phyloP scores from a whole-genome alignment of 2,329 filamentous ascomycete species.

The Pseudogymnoascus sp. region DNA sequence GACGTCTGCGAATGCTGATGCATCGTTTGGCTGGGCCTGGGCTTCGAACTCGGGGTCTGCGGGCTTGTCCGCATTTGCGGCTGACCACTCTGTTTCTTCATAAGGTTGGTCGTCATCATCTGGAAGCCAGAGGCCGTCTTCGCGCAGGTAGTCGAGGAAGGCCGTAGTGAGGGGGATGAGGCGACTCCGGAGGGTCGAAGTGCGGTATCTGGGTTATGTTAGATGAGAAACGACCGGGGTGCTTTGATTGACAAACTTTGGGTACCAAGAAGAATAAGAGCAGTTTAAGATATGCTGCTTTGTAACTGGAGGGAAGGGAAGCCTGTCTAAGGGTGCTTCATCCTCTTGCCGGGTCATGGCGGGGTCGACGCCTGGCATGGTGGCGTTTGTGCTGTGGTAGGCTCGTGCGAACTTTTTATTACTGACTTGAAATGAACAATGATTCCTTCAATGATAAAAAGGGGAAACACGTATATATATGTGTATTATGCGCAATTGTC shows the following conservation, averaged over 20 bases:
- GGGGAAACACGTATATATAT: not conserved
- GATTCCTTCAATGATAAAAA: not conserved
- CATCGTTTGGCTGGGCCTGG: conserved; percentile 11
- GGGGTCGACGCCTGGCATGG: conserved; percentile 7
- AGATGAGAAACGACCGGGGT: not conserved
- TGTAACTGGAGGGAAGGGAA: conserved; percentile 76
- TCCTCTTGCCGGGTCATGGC: conserved; percentile 9
- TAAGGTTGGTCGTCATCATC: conserved; percentile 39
- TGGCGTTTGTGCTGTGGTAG: not conserved
- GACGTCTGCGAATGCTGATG: conserved; percentile 52
- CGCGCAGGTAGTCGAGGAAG: conserved; percentile 80
- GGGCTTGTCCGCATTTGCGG: conserved; percentile 44
- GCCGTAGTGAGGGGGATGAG: conserved; percentile 68
- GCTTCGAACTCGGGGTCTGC: conserved; percentile 22
- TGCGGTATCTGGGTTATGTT: conserved; percentile 54
- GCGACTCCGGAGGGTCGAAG: conserved; percentile 75
- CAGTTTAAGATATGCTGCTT: conserved; percentile 87
- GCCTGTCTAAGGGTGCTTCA: conserved; percentile 26
- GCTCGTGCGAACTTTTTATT: too few relatives aligned
- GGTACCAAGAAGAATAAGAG: conserved; percentile 89
- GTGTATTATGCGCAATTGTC: not conserved
- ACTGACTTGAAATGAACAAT: too few relatives aligned
- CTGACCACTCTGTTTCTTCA: conserved; percentile 17
- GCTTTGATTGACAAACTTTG: conserved; percentile 44
- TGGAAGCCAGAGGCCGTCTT: conserved; percentile 86